Evolutionary conservation across 164 flowering plant genomes (phyloP), one percentile per base, ranked within the genome.

Genomic region (Platanus orientalis): DNA sequence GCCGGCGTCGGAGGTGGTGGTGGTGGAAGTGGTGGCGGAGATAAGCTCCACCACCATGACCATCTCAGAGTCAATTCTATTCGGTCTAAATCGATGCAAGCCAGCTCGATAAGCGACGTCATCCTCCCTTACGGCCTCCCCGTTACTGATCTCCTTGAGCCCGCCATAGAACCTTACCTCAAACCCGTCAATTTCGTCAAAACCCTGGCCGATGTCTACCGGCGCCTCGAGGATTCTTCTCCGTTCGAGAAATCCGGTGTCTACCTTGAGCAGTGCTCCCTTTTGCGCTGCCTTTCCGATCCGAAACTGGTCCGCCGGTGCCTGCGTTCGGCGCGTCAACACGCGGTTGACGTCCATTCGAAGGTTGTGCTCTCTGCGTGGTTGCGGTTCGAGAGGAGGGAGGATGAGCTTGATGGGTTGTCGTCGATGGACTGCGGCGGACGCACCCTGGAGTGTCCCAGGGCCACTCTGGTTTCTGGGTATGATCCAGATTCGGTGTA

Each of bases 341-440:
- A 84, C 34, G 89, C 91, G 1, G 66, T 58, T 7, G 92, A 88
- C 66, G 87, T 79, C 44, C 87, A 82, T 68, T 69, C 81, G 0
- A 89, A 92, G 81, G 79, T 89, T 32, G 88, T 92, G 21, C 66
- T 85, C 1, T 76, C 96, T 0, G 84, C 95, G 23, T 89, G 96
- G 95, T 73, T 92, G 60, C 71, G 87, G 67, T 92, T 64, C 39
- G 96, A 87, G 82, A 79, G 92, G 75, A 78, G 95, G 27, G 96
- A 84, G 62, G 87, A 89, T 70, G 96, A 87, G 70, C 79, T 89
- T 44, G 74, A 53, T 28, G 83, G 87, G 1, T 64, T 63, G 1
- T 59, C 69, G 4, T 47, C 85, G 1, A 65, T 79, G 78, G 77
- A 65, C 16, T 84, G 91, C 42, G 40, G 72, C 26, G 85, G 87